Conservation (phyloP, 345 rosid genomes). For the Jatropha curcas region DNA sequence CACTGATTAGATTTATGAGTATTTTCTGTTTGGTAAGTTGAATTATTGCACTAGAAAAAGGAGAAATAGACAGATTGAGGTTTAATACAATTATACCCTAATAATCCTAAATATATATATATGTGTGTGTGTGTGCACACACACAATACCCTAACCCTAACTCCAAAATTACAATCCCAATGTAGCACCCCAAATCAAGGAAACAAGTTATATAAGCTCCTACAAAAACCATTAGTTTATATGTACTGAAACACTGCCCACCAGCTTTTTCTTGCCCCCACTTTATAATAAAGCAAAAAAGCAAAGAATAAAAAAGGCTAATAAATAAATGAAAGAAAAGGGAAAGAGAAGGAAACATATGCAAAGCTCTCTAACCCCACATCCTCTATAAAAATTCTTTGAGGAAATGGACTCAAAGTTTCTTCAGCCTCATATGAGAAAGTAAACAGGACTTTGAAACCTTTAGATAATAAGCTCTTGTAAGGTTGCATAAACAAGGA, state of each 20-base stretch:
- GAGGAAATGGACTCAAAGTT: slow-evolving; percentile 36
- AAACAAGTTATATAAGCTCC: slow-evolving; percentile 8
- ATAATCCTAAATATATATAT: background rate
- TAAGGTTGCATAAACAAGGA: slow-evolving; percentile 47
- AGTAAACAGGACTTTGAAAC: slow-evolving; percentile 36
- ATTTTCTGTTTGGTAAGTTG: background rate
- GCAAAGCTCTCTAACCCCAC: slow-evolving; percentile 48
- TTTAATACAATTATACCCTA: background rate
- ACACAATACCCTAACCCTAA: slow-evolving; percentile 19
- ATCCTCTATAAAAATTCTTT: slow-evolving; percentile 30
- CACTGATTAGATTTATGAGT: too few species aligned
- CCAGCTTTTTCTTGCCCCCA: slow-evolving; percentile 34
- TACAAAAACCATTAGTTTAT: slow-evolving; percentile 14
- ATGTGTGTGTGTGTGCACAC: too few species aligned
- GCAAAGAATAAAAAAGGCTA: slow-evolving; percentile 35
- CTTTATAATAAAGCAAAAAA: slow-evolving; percentile 53
- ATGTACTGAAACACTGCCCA: slow-evolving; percentile 17
- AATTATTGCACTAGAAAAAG: slow-evolving; percentile 8
- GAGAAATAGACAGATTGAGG: background rate
- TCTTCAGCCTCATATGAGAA: slow-evolving; percentile 50
- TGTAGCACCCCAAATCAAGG: slow-evolving; percentile 20
- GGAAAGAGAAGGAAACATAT: slow-evolving; percentile 27
- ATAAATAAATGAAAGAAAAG: slow-evolving; percentile 31
- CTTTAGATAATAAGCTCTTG: slow-evolving; percentile 36
- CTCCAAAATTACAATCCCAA: slow-evolving; percentile 13